Evolutionary conservation across 2,329 filamentous ascomycete genomes (phyloP).

Genomic region (Dothistroma septosporum): DNA sequence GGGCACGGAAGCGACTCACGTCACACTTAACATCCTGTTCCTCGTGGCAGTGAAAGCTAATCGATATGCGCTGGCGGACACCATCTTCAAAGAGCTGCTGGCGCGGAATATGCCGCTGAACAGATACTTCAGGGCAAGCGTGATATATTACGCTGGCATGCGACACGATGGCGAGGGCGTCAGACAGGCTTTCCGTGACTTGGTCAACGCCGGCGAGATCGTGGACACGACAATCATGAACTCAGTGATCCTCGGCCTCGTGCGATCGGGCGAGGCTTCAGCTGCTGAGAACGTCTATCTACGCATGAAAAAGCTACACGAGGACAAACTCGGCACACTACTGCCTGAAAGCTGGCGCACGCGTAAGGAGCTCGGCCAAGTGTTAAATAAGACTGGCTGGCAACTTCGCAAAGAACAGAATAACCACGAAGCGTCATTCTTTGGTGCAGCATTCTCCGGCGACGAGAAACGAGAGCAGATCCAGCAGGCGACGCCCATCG

Average conservation of each 20-base stretch:
- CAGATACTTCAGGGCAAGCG: constrained; percentile 73
- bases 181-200: constrained; percentile 71
- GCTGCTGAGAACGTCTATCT: constrained; percentile 78
- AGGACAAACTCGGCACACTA: constrained; percentile 32
- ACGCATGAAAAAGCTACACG: constrained; percentile 69
- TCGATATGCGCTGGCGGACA: constrained; percentile 78
- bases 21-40: constrained; percentile 93
- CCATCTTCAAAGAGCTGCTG: constrained; percentile 77
- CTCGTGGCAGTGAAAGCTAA: constrained; percentile 81
- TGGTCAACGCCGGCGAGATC: constrained; percentile 80
- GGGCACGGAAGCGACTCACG: constrained; percentile 60
- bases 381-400: constrained; percentile 45
- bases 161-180: constrained; percentile 69
- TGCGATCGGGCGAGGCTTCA: constrained; percentile 69
- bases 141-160: constrained; percentile 81
- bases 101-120: constrained; percentile 64
- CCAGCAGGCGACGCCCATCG: constrained; percentile 62
- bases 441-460: constrained; percentile 24
- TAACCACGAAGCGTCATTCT: constrained; percentile 46
- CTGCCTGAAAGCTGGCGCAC: constrained; percentile 41
- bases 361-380: constrained; percentile 42
- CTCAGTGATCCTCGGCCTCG: constrained; percentile 73
- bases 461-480: constrained; percentile 45
- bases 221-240: constrained; percentile 86
- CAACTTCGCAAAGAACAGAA: constrained; percentile 46